Evolutionary conservation across 75 land plant species (phyloP).

Genomic region (Cupressus sempervirens): DNA sequence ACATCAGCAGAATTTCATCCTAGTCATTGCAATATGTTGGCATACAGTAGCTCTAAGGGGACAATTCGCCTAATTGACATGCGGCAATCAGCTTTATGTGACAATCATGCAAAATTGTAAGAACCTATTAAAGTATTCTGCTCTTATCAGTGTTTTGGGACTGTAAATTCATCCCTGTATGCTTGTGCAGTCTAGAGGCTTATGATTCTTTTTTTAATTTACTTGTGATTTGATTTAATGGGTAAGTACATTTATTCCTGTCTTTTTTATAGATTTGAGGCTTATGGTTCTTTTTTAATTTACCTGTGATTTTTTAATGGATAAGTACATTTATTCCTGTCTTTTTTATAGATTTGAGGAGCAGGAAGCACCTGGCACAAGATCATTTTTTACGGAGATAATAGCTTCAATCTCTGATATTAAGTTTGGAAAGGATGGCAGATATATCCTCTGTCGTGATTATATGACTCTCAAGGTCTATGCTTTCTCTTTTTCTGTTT

Average conservation of each 20-base stretch:
- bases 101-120: slow-evolving; percentile 83
- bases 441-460: slow-evolving; percentile 82
- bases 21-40: slow-evolving; percentile 78
- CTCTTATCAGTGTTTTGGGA: neutral
- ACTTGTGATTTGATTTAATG: neutral
- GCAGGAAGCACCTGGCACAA: slow-evolving; percentile 79
- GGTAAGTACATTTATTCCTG: neutral
- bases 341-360: slow-evolving; percentile 75
- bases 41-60: slow-evolving; percentile 96
- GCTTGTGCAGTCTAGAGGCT: neutral
- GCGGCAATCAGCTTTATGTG: slow-evolving; percentile 95
- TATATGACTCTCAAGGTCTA: slow-evolving; percentile 93
- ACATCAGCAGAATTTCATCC: slow-evolving; percentile 99
- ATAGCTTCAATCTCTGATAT: slow-evolving; percentile 97
- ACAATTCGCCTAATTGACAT: slow-evolving; percentile 88
- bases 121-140: slow-evolving; percentile 1
- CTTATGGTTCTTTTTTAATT: neutral
- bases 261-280: slow-evolving; percentile 71
- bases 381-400: slow-evolving; percentile 96
- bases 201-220: neutral
- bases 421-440: slow-evolving; percentile 85
- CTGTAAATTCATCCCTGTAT: neutral
- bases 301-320: neutral
- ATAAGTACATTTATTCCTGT: neutral
- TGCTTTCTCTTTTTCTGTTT: slow-evolving; percentile 6